These are phyloP conservation scores for Hymenotorrendiella dingleyae DNA, from an alignment of 2,329 filamentous ascomycete genomes.

Conservation along the genomic window DNA sequence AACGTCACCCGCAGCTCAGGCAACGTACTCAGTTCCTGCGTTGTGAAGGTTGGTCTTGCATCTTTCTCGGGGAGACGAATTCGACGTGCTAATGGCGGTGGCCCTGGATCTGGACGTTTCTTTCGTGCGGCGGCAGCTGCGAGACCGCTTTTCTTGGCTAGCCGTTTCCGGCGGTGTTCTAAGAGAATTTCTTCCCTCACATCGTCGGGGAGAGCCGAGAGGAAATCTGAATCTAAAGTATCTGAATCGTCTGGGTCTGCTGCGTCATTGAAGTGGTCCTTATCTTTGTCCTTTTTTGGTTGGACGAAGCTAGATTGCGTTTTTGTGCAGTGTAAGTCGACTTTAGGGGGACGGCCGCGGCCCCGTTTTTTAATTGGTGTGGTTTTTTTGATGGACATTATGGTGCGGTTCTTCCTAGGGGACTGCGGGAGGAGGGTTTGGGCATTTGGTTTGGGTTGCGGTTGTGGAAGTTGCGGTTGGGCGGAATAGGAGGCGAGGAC, in stretches of 20 bases:
- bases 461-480: background rate
- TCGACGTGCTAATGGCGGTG: constrained; percentile 26
- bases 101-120: constrained; percentile 13
- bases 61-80: constrained; percentile 43
- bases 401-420: constrained; percentile 49
- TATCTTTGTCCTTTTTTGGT: constrained; percentile 25
- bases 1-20: constrained; percentile 69
- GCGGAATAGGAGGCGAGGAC: constrained; percentile 64
- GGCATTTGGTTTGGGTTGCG: constrained; percentile 2
- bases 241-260: constrained; percentile 10
- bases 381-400: constrained; percentile 32
- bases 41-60: constrained; percentile 56
- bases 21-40: constrained; percentile 45
- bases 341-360: constrained; percentile 37
- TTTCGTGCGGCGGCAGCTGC: constrained; percentile 32
- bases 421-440: constrained; percentile 37
- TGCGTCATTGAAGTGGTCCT: background rate
- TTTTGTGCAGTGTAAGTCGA: constrained; percentile 52
- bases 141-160: constrained; percentile 51
- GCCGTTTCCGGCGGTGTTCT: constrained; percentile 59
- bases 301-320: constrained; percentile 68
- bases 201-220: constrained; percentile 77
- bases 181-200: constrained; percentile 71
- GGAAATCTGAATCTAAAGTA: constrained; percentile 52
- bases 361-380: constrained; percentile 62